These are phyloP conservation scores for Yamadazyma philogaea DNA, from an alignment of 805 yeast species.

Conservation along the genomic window DNA sequence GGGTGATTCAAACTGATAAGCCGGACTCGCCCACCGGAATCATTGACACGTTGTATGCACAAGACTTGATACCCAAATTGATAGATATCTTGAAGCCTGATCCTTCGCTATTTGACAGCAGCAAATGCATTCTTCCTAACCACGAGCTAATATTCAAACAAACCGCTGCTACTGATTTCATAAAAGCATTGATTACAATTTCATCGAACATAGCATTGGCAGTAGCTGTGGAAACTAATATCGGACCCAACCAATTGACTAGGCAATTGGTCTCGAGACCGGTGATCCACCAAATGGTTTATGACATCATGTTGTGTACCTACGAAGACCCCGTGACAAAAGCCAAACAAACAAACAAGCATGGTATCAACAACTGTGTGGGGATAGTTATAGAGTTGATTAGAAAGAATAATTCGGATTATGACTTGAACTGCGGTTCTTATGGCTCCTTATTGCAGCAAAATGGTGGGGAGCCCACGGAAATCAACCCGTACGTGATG, in stretches of 20 bases:
- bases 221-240: slow-evolving; percentile 82
- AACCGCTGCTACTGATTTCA: slow-evolving; percentile 91
- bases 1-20: slow-evolving; percentile 90
- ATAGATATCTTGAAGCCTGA: slow-evolving; percentile 69
- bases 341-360: slow-evolving; percentile 52
- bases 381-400: slow-evolving; percentile 92
- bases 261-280: slow-evolving; percentile 81
- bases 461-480: slow-evolving; percentile 30
- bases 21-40: slow-evolving; percentile 87
- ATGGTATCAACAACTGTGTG: slow-evolving; percentile 90
- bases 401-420: slow-evolving; percentile 93
- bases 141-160: slow-evolving; percentile 53
- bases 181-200: slow-evolving; percentile 89
- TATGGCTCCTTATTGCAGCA: slow-evolving; percentile 56
- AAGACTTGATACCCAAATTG: slow-evolving; percentile 68
- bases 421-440: slow-evolving; percentile 83
- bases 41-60: slow-evolving; percentile 69
- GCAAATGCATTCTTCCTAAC: slow-evolving; percentile 22
- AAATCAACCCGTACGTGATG: slow-evolving; percentile 41
- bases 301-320: slow-evolving; percentile 60
- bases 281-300: slow-evolving; percentile 62
- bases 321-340: slow-evolving; percentile 14
- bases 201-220: slow-evolving; percentile 75
- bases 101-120: slow-evolving; percentile 47
- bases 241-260: slow-evolving; percentile 94